Evolutionary conservation across 805 yeast genomes (phyloP), one percentile per base, ranked within the genome.

Genomic region (Candida xiaguanensis): DNA sequence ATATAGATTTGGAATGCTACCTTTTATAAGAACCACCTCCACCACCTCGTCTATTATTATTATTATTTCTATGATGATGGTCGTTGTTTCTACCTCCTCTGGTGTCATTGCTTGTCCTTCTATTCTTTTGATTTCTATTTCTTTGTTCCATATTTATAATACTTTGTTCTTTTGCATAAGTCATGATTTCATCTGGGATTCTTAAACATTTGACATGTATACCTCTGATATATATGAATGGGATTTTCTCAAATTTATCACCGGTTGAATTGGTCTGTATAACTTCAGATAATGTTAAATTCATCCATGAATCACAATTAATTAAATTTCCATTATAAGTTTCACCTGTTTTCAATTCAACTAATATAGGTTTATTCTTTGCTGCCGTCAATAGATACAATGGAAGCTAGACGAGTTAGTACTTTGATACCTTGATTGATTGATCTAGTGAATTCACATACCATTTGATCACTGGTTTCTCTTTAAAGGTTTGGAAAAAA

Each of bases 261-360:
- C 85, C 91, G 48, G 72, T 55, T 30, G 78, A 67, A 50, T 78
- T 77, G 12, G 81, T 74, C 55, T 81, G 85, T 34, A 80, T 76
- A 12, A 83, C 97, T 46, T 89, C 81, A 24, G 72, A 72, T 39
- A 93, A 70, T 1, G 95, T 85, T 48, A 93, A 70, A 60, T 93
- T 93, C 99, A 93, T 93, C 89, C 95, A 86, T 28, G 87, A 81
- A 59, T 93, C 99, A 51, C 95, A 88, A 55, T 86, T 85, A 40
- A 79, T 77, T 43, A 93, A 70, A 41, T 75, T 77, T 36, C 99
- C 99, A 53, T 83, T 84, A 36, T 90, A 70, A 8, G 91, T 81
- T 53, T 87, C 96, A 24, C 98, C 96, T 41, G 84, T 81, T 61
- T 93, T 93, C 56, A 93, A 76, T 60, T 91, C 99, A 35, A 93